Base-by-base conservation (phyloP, 2,329 filamentous ascomycete species). In the Microdochium bolleyi region DNA sequence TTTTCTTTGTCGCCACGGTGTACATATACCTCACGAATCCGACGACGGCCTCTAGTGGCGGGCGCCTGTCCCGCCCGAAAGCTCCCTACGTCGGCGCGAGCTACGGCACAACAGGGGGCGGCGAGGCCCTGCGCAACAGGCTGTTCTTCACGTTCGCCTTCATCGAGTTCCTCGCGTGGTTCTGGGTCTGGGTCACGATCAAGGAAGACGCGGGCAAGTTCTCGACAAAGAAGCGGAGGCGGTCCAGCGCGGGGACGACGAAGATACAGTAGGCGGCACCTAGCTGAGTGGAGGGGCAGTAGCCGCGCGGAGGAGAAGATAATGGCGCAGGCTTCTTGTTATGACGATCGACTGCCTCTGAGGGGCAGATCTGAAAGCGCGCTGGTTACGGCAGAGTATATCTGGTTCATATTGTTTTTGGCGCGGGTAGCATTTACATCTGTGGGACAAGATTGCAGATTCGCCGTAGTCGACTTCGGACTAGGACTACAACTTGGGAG, bases 141-240 rank as follows among this genome's bases (percentile, higher is more conserved):
- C 74, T 95, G 41, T 82, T 95, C 41, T 95, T 96, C 65, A 84
- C 87, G 0, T 94, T 90, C 70, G 84, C 83, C 9, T 94, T 96
- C 62, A 64, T 95, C 64, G 92, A 96, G 74, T 82, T 89, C 67
- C 76, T 89, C 59, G 79, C 80, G 56, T 96, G 91, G 89, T 91
- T 95, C 69, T 96, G 91, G 91, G 83, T 82, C 24, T 89, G 84
- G 77, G 76, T 85, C 27, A 87, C 82, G 3, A 67, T 90, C 60
- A 75, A 82, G 51, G 87, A 90, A 62, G 87, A 90, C 73, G 64
- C 71, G n/a, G 57, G 61, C 3, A 70, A 66, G 21, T 63, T 80
- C 2, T 54, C 73, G 10, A 61, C 62, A 8, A 70, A 69, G 56
- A 73, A 74, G 63, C 65, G 64, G 22, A 66, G 62, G 57, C 65